Conservation (phyloP, 2,329 filamentous ascomycete species). For the Zymoseptoria tritici region DNA sequence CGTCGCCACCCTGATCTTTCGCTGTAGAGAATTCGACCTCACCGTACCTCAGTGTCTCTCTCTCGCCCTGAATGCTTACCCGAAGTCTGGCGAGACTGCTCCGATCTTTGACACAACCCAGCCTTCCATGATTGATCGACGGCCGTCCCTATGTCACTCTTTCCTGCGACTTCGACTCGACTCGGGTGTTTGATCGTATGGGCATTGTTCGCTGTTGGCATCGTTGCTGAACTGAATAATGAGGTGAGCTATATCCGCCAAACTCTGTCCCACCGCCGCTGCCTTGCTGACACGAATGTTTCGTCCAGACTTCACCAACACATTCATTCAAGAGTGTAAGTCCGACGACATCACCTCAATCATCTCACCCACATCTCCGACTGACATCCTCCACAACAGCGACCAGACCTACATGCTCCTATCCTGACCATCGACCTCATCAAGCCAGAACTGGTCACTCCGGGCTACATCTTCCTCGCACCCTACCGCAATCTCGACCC, state of each 20-base stretch:
- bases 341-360: conserved; percentile 4
- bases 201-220: not conserved
- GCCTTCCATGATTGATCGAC: not conserved
- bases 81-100: not conserved
- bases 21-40: not conserved
- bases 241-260: not conserved
- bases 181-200: not conserved
- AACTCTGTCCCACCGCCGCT: too few species aligned
- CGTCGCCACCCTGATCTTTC: not conserved
- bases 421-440: conserved; percentile 29
- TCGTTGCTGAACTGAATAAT: not conserved
- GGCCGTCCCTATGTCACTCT: not conserved
- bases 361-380: not conserved
- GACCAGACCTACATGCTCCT: conserved; percentile 34
- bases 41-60: not conserved
- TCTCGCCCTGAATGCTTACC: not conserved
- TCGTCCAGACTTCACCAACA: conserved; percentile 27
- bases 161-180: not conserved
- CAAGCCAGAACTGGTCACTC: conserved; percentile 31
- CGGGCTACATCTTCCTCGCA: conserved; percentile 46
- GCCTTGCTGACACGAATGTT: not conserved
- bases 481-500: conserved; percentile 44
- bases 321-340: conserved; percentile 31
- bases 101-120: not conserved
- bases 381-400: conserved; percentile 15